Base-by-base conservation (phyloP, 1,284 basidiomycete genomes). In the Rhodotorula sp. region DNA sequence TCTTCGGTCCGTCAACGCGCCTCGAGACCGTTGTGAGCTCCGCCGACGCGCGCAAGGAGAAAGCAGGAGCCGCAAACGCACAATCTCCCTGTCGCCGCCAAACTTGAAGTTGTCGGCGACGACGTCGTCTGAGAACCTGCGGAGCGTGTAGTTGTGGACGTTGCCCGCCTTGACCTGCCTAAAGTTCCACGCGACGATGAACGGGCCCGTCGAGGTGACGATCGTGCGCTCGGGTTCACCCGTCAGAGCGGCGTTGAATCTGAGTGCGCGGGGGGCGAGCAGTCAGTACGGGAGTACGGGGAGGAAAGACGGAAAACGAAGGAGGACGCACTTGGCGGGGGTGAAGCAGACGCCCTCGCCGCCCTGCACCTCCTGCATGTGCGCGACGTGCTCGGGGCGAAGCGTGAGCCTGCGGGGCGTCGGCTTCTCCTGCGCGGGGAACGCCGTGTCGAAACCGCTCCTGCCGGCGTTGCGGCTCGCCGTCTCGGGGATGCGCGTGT, bases 71-170 rank as follows among this genome's bases (percentile, higher is more conserved):
- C 13, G 25, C 9, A 12, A 34, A 69, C 70, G 56, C 39, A 67
- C 75, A 80, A 97, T 97, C 81, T 97, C 90, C 79, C 92, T 91
- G 83, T 97, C 94, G 76, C 95, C 91, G 29, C 92, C 94, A 80
- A 93, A 97, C 82, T 90, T 92, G 88, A 97, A 97, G 83, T 91
- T 92, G 82, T 97, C 95, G 74, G 96, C 94, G 0, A 99, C 94
- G 71, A 99, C 94, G 62, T 88, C 86, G 77, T 97, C 94, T 79
- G 95, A 91, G 80, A 97, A 96, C 87, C 88, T 78, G 79, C 79
- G 56, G 71, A 98, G 95, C 79, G 96, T 92, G 80, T 98, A 98
- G 80, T 91, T 91, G 82, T 95, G 91, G 56, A 91, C 85, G 64
- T 88, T 87, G 67, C 95, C 95, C 82, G 90, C 90, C 86, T 96